Evolutionary conservation across 371 early-diverging fungal genomes (phyloP).

Genomic region (Gilbertella persicaria): DNA sequence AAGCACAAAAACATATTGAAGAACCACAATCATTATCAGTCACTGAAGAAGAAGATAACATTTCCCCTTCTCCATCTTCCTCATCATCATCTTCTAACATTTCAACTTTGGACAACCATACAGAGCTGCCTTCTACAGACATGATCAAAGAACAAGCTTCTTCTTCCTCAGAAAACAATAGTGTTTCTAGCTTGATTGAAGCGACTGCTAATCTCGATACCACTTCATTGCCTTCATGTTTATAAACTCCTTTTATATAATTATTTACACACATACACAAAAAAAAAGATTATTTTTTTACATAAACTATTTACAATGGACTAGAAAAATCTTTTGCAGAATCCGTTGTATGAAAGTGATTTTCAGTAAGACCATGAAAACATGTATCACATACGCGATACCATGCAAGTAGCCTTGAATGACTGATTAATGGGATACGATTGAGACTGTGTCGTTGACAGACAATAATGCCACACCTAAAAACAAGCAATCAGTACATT

Average conservation of each 20-base stretch:
- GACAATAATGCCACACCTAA: constrained; percentile 23
- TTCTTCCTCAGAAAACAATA: too few relatives aligned
- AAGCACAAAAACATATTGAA: constrained; percentile 13
- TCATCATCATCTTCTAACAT: background rate
- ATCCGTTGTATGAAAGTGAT: background rate
- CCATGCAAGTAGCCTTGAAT: constrained; percentile 13
- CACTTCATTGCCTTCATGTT: background rate
- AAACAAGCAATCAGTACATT: background rate
- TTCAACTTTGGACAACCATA: background rate
- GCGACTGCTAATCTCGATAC: background rate
- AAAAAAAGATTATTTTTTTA: too few relatives aligned
- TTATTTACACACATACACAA: too few relatives aligned
- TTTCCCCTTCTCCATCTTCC: constrained; percentile 8
- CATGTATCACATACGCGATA: constrained; percentile 29
- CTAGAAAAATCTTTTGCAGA: background rate
- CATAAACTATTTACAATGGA: background rate
- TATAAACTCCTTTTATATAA: too few relatives aligned
- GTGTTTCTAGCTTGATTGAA: background rate
- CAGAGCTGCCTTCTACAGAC: constrained; percentile 7
- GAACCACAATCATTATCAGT: too few relatives aligned
- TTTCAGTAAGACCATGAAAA: constrained; percentile 16
- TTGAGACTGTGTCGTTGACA: constrained; percentile 31
- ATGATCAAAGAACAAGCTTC: background rate
- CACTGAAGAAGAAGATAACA: background rate
- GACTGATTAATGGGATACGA: constrained; percentile 19